Conservation (phyloP, 306 rosid species). For the Sesbania bispinosa region DNA sequence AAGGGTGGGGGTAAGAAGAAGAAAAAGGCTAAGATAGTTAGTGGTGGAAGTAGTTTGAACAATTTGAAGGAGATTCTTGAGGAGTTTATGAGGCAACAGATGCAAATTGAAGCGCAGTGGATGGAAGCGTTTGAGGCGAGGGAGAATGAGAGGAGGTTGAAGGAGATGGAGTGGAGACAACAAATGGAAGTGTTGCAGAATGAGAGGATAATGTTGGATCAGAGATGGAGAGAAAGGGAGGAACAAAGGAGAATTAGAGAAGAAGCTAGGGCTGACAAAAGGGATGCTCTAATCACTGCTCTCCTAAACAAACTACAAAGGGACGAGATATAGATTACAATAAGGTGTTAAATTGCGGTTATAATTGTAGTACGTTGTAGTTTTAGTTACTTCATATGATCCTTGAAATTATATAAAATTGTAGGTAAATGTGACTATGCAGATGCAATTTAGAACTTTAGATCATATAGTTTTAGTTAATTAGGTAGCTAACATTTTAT, state of each 20-base stretch:
- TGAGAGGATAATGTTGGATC: conserved; percentile 78
- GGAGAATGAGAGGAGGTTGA: conserved; percentile 68
- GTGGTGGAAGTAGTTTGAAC: neutral
- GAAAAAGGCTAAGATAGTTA: conserved; percentile 40
- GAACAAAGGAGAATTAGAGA: conserved; percentile 79
- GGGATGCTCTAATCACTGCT: conserved; percentile 73
- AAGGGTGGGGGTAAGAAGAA: conserved; percentile 39
- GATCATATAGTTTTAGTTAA: conserved; percentile 28
- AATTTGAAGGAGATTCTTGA: conserved; percentile 64
- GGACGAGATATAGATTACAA: conserved; percentile 40
- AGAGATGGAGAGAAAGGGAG: conserved; percentile 90
- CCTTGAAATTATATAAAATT: neutral
- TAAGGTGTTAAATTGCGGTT: too few species aligned
- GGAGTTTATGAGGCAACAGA: conserved; percentile 75
- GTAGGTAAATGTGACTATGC: neutral
- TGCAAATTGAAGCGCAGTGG: conserved; percentile 74
- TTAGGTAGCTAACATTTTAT: neutral
- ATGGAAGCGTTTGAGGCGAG: conserved; percentile 71
- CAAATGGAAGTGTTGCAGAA: conserved; percentile 75
- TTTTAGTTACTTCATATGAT: too few species aligned
- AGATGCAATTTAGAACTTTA: neutral
- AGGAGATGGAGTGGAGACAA: conserved; percentile 88
- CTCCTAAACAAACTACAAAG: conserved; percentile 59
- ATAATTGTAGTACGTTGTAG: too few species aligned
- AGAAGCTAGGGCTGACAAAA: conserved; percentile 89